These are phyloP conservation scores for Aspergillus novofumigatus DNA, from an alignment of 2,329 filamentous ascomycete species.

Conservation along the genomic window DNA sequence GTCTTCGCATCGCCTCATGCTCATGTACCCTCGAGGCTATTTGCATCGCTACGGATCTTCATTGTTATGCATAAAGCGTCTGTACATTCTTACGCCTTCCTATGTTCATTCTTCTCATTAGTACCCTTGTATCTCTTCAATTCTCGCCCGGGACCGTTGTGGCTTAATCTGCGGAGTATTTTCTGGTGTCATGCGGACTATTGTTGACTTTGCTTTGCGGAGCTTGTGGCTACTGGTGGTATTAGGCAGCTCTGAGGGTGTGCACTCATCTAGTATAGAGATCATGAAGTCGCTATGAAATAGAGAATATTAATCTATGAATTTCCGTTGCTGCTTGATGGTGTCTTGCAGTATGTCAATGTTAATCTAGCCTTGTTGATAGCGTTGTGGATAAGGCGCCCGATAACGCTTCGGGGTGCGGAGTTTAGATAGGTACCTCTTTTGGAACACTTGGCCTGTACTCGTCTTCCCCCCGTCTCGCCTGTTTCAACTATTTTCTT, in stretches of 20 bases:
- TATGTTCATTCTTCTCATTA: constrained; percentile 3
- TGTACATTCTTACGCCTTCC: constrained; percentile 15
- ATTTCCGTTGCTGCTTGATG: not conserved
- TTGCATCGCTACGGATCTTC: not conserved
- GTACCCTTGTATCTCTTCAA: not conserved
- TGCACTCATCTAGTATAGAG: not conserved
- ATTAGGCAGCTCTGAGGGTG: not conserved
- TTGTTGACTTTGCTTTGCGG: not conserved
- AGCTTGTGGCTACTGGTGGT: not conserved
- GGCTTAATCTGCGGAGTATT: not conserved
- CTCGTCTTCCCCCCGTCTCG: not conserved
- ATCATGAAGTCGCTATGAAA: not conserved
- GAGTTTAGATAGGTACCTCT: not conserved
- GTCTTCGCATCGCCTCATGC: not conserved
- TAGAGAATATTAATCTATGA: not conserved
- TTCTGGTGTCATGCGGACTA: not conserved
- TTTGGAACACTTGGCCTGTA: constrained; percentile 18
- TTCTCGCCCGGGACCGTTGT: not conserved
- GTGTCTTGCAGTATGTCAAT: not conserved
- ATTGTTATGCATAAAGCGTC: constrained; percentile 5
- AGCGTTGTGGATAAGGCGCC: not conserved
- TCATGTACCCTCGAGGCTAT: not conserved
- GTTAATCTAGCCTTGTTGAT: not conserved
- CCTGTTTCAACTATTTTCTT: constrained; percentile 4
- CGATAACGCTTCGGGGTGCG: constrained; percentile 5